Evolutionary conservation across 2,329 filamentous ascomycete genomes (phyloP).

Genomic region (Penicillium sp.): DNA sequence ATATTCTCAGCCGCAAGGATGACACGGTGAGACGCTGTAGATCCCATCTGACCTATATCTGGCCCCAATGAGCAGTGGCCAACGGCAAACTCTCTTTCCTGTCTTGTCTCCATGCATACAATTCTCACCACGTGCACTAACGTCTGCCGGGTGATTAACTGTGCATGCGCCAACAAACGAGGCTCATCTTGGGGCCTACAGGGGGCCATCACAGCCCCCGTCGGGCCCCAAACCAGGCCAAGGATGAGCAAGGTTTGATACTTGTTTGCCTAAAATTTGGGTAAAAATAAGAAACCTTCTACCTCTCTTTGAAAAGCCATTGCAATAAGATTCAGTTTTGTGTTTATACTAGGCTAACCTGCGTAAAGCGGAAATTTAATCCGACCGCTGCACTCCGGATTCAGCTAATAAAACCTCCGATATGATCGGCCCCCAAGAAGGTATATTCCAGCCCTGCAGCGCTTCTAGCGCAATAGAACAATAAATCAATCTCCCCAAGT

Average conservation of each 20-base stretch:
- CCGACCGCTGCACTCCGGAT: neutral
- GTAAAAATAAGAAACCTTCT: neutral
- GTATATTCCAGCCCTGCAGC: neutral
- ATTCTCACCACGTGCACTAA: neutral
- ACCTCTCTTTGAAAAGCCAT: neutral
- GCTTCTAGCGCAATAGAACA: neutral
- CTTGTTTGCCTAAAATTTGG: neutral
- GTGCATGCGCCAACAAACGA: neutral
- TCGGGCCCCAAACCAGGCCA: neutral
- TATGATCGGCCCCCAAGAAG: neutral
- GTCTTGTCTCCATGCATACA: neutral
- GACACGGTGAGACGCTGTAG: constrained; percentile 1
- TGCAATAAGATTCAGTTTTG: neutral
- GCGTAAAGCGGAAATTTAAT: neutral
- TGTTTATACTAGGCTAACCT: neutral
- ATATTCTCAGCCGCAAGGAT: constrained; percentile 15
- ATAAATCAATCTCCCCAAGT: neutral
- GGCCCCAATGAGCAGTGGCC: neutral
- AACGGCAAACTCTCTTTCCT: neutral
- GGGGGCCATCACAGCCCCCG: too few species aligned
- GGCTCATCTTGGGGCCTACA: too few species aligned
- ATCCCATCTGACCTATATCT: neutral
- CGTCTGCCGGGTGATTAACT: neutral
- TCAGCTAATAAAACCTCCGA: neutral
- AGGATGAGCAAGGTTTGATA: neutral